These are phyloP conservation scores for Pezicula carpinea DNA, from an alignment of 2,329 filamentous ascomycete species.

Conservation along the genomic window DNA sequence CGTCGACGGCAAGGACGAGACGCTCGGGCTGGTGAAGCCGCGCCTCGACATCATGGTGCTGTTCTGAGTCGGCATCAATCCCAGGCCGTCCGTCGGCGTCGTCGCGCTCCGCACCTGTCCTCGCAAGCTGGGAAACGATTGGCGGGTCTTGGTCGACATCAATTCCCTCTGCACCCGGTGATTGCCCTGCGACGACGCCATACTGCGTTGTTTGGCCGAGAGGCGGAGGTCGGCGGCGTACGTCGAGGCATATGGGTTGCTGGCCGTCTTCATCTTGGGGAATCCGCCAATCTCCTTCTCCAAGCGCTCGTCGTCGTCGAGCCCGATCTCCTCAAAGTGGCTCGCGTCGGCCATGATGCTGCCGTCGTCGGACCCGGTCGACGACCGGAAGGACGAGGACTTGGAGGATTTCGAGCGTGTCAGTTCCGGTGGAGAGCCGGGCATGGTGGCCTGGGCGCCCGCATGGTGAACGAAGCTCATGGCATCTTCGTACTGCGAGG, in stretches of 20 bases:
- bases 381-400: conserved; percentile 81
- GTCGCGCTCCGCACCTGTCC: conserved; percentile 19
- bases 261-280: conserved; percentile 16
- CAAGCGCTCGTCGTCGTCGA: conserved; percentile 59
- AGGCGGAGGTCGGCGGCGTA: conserved; percentile 19
- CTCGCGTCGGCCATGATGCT: conserved; percentile 66
- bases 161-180: conserved; percentile 24
- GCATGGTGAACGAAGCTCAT: conserved; percentile 22
- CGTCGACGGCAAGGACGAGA: conserved; percentile 15
- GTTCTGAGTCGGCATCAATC: conserved; percentile 21
- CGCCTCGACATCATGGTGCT: conserved; percentile 12
- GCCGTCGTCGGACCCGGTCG: conserved; percentile 67
- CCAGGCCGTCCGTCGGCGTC: conserved; percentile 20
- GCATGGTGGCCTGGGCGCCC: conserved; percentile 31
- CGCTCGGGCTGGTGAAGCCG: conserved; percentile 20
- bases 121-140: conserved; percentile 19
- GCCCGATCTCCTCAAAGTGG: conserved; percentile 90
- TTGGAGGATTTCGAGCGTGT: conserved; percentile 85
- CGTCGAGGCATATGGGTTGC: conserved; percentile 23
- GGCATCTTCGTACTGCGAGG: conserved; percentile 24
- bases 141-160: conserved; percentile 18
- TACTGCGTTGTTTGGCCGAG: conserved; percentile 19
- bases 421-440: conserved; percentile 72
- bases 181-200: conserved; percentile 18
- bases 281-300: conserved; percentile 26